phyloP scores from a whole-genome alignment of 306 rosid genomes.

The Potentilla sterilis region DNA sequence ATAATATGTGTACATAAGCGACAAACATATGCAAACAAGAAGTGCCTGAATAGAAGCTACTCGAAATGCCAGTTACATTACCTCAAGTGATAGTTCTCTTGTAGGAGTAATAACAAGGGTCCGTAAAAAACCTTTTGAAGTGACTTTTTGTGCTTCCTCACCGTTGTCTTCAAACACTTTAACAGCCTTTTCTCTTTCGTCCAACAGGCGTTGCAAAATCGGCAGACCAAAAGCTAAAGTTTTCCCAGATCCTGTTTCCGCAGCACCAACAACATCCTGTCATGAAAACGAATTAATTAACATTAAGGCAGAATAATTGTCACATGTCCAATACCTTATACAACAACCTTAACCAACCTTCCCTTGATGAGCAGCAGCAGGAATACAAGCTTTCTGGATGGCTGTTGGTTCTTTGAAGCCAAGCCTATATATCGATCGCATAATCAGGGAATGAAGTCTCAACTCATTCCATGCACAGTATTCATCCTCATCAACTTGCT shows the following conservation, averaged over 20 bases:
- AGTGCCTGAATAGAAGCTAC: slow-evolving; percentile 14
- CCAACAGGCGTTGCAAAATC: slow-evolving; percentile 87
- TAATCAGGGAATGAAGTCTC: slow-evolving; percentile 83
- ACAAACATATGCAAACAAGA: slow-evolving; percentile 21
- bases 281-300: slow-evolving; percentile 29
- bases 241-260: slow-evolving; percentile 97
- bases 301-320: slow-evolving; percentile 13
- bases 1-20: not conserved
- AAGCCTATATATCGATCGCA: slow-evolving; percentile 72
- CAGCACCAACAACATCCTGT: slow-evolving; percentile 96
- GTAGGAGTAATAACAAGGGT: slow-evolving; percentile 93
- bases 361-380: slow-evolving; percentile 97
- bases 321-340: slow-evolving; percentile 11
- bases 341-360: slow-evolving; percentile 60
- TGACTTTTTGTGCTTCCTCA: slow-evolving; percentile 45
- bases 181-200: slow-evolving; percentile 72
- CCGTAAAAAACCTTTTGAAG: slow-evolving; percentile 63
- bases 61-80: slow-evolving; percentile 30
- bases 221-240: slow-evolving; percentile 98
- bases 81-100: slow-evolving; percentile 96
- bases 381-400: slow-evolving; percentile 90
- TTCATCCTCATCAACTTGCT: slow-evolving; percentile 58
- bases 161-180: slow-evolving; percentile 44
- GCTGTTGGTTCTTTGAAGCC: slow-evolving; percentile 94
- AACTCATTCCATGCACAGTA: slow-evolving; percentile 83